Evolutionary conservation across 805 yeast species (phyloP).

Genomic region (Hanseniaspora guilliermondii): DNA sequence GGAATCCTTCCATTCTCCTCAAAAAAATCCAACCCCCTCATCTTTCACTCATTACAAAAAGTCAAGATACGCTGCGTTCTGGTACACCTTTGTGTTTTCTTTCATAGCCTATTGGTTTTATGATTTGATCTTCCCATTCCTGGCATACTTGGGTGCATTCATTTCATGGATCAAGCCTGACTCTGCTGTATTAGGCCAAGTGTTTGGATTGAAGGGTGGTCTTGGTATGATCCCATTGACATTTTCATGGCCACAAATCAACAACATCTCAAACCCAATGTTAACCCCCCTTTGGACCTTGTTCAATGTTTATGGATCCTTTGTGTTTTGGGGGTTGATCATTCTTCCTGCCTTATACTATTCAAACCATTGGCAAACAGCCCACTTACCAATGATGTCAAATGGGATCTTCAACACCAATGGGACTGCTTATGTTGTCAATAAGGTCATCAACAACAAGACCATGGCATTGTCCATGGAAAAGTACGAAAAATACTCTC

Average conservation of each 20-base stretch:
- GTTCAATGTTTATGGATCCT: constrained; percentile 36
- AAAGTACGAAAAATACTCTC: constrained; percentile 48
- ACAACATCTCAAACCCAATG: constrained; percentile 51
- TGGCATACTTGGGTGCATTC: constrained; percentile 46
- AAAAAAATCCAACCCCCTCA: constrained; percentile 8
- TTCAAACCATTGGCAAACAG: constrained; percentile 46
- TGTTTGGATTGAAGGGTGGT: constrained; percentile 52
- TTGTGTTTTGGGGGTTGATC: constrained; percentile 41
- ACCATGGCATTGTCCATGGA: constrained; percentile 28
- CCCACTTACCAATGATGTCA: constrained; percentile 46
- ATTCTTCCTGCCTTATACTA: constrained; percentile 38
- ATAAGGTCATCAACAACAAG: constrained; percentile 33
- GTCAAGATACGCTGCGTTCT: constrained; percentile 39
- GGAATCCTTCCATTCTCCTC: constrained; percentile 17
- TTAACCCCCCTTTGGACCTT: constrained; percentile 45
- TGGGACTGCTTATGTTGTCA: constrained; percentile 34
- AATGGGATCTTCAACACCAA: constrained; percentile 34
- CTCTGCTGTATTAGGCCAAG: constrained; percentile 47
- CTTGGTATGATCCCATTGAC: constrained; percentile 54
- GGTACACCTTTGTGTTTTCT: constrained; percentile 29
- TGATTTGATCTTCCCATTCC: constrained; percentile 44
- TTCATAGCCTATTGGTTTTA: constrained; percentile 51
- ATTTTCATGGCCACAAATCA: constrained; percentile 57
- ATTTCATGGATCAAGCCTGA: constrained; percentile 52
- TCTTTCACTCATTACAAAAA: constrained; percentile 43